These are phyloP conservation scores for Trifolium dubium DNA, from an alignment of 306 rosid genomes.

Conservation along the genomic window DNA sequence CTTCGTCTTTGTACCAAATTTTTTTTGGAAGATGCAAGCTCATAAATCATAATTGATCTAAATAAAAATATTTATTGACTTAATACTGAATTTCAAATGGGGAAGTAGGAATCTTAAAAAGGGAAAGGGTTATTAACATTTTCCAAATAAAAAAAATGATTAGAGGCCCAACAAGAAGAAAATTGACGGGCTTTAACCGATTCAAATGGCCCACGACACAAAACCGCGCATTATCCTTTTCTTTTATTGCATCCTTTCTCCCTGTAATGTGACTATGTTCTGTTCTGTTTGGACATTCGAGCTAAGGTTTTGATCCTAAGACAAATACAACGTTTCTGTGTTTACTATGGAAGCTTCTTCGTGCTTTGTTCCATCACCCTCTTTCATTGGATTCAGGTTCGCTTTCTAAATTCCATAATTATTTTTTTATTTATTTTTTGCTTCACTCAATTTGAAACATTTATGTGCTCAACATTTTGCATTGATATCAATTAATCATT, in stretches of 20 bases:
- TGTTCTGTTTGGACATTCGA: background rate
- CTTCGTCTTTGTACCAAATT: too few relatives aligned
- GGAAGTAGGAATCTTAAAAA: background rate
- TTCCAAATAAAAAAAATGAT: background rate
- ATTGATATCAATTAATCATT: too few relatives aligned
- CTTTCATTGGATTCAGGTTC: conserved; percentile 47
- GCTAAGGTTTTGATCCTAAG: background rate
- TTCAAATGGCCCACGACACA: background rate
- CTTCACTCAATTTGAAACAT: background rate
- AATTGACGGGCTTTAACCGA: background rate
- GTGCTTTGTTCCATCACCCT: conserved; percentile 42
- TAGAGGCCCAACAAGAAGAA: background rate
- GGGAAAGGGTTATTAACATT: background rate
- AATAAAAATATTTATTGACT: too few relatives aligned
- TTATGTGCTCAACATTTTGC: too few relatives aligned
- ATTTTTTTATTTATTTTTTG: too few relatives aligned
- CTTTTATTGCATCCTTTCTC: too few relatives aligned
- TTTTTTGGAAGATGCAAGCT: too few relatives aligned
- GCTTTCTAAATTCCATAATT: background rate
- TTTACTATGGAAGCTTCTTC: conserved; percentile 49
- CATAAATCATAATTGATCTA: too few relatives aligned
- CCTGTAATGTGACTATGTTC: too few relatives aligned
- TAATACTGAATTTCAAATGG: too few relatives aligned
- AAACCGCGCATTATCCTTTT: conserved; percentile 12
- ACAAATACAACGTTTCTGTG: conserved; percentile 16